Evolutionary conservation across 768 basidiomycete species (phyloP).

Genomic region (Inosperma sp.): DNA sequence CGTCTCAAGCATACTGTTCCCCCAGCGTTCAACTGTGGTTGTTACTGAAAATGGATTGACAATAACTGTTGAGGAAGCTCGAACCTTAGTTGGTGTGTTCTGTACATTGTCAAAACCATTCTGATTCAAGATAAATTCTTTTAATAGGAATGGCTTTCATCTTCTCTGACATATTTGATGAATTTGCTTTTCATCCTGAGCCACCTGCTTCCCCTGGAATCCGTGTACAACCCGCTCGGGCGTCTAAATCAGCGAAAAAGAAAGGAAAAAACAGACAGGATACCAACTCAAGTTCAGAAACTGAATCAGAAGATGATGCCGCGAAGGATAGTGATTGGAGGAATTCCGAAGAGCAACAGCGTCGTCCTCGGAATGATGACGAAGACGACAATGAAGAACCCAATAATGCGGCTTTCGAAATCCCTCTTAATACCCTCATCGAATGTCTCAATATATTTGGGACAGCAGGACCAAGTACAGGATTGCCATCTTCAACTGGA

Average conservation of each 20-base stretch:
- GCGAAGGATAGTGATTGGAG: slow-evolving; percentile 15
- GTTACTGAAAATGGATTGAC: slow-evolving; percentile 67
- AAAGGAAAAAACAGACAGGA: slow-evolving; percentile 12
- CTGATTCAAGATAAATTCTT: slow-evolving; percentile 6
- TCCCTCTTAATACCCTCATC: slow-evolving; percentile 77
- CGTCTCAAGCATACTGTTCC: slow-evolving; percentile 2
- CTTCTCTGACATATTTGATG: slow-evolving; percentile 71
- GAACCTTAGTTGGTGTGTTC: slow-evolving; percentile 67
- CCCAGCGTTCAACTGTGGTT: slow-evolving; percentile 68
- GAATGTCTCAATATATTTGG: slow-evolving; percentile 95
- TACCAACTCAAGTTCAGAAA: slow-evolving; percentile 18
- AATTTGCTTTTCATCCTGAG: slow-evolving; percentile 61
- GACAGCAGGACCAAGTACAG: slow-evolving; percentile 51
- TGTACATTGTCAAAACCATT: background rate
- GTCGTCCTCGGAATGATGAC: slow-evolving; percentile 8
- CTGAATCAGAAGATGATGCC: slow-evolving; percentile 20
- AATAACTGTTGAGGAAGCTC: slow-evolving; percentile 81
- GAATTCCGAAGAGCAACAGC: slow-evolving; percentile 17
- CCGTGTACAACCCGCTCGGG: slow-evolving; percentile 10
- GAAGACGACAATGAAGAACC: slow-evolving; percentile 21
- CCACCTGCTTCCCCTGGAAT: slow-evolving; percentile 12
- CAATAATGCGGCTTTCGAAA: slow-evolving; percentile 60
- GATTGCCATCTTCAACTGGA: slow-evolving; percentile 7
- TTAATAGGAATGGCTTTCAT: slow-evolving; percentile 82
- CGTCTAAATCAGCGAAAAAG: slow-evolving; percentile 4